Base-by-base conservation (phyloP, 2,329 filamentous ascomycete species). In the Lasiodiplodia citricola region DNA sequence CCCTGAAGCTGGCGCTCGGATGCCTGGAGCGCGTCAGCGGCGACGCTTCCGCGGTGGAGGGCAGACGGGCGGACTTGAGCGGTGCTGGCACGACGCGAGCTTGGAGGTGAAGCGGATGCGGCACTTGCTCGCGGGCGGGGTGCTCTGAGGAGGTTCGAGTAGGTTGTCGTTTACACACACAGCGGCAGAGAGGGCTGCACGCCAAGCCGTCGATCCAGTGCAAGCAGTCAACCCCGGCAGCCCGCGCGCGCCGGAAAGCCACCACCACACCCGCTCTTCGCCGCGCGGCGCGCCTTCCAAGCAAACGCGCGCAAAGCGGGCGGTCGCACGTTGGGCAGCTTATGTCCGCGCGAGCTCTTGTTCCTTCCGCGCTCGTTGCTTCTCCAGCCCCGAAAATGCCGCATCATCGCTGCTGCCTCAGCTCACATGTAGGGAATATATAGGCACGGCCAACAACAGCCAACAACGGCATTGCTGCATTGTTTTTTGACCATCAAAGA, bases 1-100 rank as follows among this genome's bases (percentile, higher is more conserved):
- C 44, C 23, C 54, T 58, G 55, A 41, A 58, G 54, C 54, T 58
- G 65, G 65, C 65, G 65, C 65, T 67, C 65, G 65, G 65, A 60
- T 60, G 65, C 52, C 41, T 38, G 11, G 60, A 18, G 38, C 55
- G 65, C 55, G 37, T 31, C 38, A 41, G 65, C 65, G 38, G 41
- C 47, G 28, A 65, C 50, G 65, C 65, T 38, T 37, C 52, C n/a
- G 25, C 37, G 54, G 65, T 41, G 65, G 31, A 7, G 65, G 60
- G 60, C 60, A 41, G 28, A 54, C 54, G 13, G n/a, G 65, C 28
- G n/a, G 50, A 55, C 14, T 31, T 8, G 52, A 21, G 65, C 38
- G 38, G 60, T 23, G 25, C 54, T 51, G 65, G 41, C 65, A 41
- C 65, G 31, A 58, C 65, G 31, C 60, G 51, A 28, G 47, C 60